Base-by-base conservation (phyloP, 2,329 filamentous ascomycete genomes). In the Apiospora hydei region DNA sequence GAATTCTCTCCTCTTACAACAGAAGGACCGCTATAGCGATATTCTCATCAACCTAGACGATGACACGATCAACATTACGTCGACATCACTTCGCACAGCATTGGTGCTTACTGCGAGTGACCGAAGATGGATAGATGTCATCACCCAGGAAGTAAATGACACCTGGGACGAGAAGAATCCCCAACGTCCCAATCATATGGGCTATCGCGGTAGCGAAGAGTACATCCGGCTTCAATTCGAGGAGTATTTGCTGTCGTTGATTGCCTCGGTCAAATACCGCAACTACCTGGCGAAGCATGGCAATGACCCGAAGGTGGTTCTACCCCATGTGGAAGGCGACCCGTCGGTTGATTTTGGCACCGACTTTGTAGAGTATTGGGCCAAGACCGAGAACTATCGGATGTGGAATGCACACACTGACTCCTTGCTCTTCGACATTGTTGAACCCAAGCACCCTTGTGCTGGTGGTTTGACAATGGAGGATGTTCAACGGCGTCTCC, bases 141-240 rank as follows among this genome's bases (percentile, higher is more conserved):
- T 99, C 70, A 97, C 95, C 0, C 94, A 98, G 77, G 93, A 95
- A 51, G 94, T 99, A 30, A 94, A 96, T 78, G 95, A 98, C 75
- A 98, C 96, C 0, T 99, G 96, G 96, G 96, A 99, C 80, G 94
- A 98, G 57, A 86, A 91, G 5, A 96, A 98, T 78, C 96, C 96
- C 0, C 90, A 91, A 74, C 89, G 94, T 67, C 96, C 96, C n/a
- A 98, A 95, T 78, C 97, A 94, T 2, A 92, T 98, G 86, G 95
- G 95, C 43, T 99, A 98, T 79, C 91, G 94, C 49, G 96, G 96
- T 43, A 98, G 95, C 74, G 96, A 99, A 83, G 96, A 98, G 80
- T 98, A 98, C 79, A 99, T 99, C 77, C 91, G 96, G 43, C 90
- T 98, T 53, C 96, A 98, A 78, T 99, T 99, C 74, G 96, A 99